Evolutionary conservation across 192 early-diverging fungal genomes (phyloP), one percentile per base, ranked within the genome.

Genomic region (Entophlyctis luteolus): DNA sequence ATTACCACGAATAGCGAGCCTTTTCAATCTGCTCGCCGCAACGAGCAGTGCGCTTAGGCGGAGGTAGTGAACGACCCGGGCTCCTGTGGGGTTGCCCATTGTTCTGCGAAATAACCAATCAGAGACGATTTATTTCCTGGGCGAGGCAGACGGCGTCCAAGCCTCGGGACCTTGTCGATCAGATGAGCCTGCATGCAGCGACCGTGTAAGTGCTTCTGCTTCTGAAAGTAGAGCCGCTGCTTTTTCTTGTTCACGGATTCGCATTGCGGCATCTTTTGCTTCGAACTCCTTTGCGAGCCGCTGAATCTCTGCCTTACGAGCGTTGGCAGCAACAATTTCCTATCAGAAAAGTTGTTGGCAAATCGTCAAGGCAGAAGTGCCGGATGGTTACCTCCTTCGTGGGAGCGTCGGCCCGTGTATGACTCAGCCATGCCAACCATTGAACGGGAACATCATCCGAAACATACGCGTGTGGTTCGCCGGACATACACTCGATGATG

Each of bases 371-470:
- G n/a, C 20, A 34, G 4, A 6, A 32, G 47, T 20, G 4, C 2
- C 39, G 22, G 33, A 8, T 14, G 55, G 5, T 56, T 18, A 70
- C 78, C 49, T 77, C 71, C n/a, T 73, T n/a, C 0, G 74, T 62
- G 3, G 79, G 79, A n/a, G 74, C 42, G 16, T 67, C 74, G 6
- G 45, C 37, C 59, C 79, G 50, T 1, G 68, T 73, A 46, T 78
- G 72, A 55, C 76, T 48, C 65, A 81, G 53, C 79, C 79, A 81
- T 2, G 74, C 56, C 48, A 59, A 45, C 79, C 79, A 81, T 50
- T 81, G 79, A 23, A 73, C 56, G 1, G 79, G 79, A 33, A 81
- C 72, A n/a, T 48, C 47, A 39, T 77, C 65, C 22, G 73, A 73
- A 5, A 58, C 35, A 45, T 70, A 70, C 12, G 48, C 63, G 37